Conservation (phyloP, 2,329 filamentous ascomycete genomes). For the Blastomyces emzantsi region DNA sequence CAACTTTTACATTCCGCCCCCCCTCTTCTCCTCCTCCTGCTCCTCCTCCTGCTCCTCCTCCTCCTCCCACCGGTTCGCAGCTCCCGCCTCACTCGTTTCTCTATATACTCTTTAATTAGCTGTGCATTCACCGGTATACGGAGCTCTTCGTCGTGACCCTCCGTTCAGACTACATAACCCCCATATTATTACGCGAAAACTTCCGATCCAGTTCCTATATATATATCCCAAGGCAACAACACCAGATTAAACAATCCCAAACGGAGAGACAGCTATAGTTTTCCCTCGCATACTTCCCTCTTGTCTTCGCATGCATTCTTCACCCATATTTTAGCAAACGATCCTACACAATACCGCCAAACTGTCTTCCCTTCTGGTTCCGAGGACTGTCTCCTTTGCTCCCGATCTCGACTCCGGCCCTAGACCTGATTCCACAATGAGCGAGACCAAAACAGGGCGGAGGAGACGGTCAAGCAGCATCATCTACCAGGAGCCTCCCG, state of each 20-base stretch:
- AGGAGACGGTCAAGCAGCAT: conserved; percentile 95
- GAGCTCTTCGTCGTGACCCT: background rate
- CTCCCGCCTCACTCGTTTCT: background rate
- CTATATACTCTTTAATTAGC: background rate
- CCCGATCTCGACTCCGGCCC: conserved; percentile 63
- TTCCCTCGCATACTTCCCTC: background rate
- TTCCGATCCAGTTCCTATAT: background rate
- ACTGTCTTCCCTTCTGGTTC: conserved; percentile 85
- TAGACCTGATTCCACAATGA: conserved; percentile 50
- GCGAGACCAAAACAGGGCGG: conserved; percentile 58
- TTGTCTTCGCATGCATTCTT: background rate
- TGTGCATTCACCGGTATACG: background rate
- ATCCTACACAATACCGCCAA: conserved; percentile 66
- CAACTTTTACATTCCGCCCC: background rate
- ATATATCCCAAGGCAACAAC: conserved; percentile 2
- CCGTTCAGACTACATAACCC: background rate
- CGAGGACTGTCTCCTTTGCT: conserved; percentile 86
- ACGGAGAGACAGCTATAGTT: background rate
- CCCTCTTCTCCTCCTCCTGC: no score
- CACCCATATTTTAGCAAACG: conserved; percentile 5
- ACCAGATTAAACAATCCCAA: background rate
- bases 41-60: background rate
- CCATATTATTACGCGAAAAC: background rate
- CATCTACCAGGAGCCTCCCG: conserved; percentile 93
- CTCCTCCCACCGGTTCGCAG: background rate